These are phyloP conservation scores for Wolfiporia cocos DNA, from an alignment of 1,284 basidiomycete genomes.

Conservation along the genomic window DNA sequence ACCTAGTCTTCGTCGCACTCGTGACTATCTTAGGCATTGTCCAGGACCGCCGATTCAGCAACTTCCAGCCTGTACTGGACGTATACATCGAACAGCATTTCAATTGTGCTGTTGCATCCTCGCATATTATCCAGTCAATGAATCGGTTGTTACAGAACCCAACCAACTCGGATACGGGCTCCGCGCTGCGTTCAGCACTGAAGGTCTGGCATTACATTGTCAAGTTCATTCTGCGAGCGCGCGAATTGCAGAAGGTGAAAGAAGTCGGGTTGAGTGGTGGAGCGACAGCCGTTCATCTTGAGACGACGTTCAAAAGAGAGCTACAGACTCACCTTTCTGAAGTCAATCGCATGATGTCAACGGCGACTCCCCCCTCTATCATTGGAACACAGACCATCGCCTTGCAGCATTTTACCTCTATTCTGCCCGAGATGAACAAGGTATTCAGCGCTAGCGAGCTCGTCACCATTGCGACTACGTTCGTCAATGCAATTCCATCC, in stretches of 20 bases:
- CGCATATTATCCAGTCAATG: conserved; percentile 84
- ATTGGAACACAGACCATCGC: conserved; percentile 95
- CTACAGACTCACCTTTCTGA: conserved; percentile 70
- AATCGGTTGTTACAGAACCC: conserved; percentile 77
- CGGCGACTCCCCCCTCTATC: conserved; percentile 72
- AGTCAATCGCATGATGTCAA: conserved; percentile 88
- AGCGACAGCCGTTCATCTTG: conserved; percentile 81
- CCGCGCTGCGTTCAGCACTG: conserved; percentile 78
- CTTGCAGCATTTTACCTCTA: conserved; percentile 90
- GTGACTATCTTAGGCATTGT: conserved; percentile 89
- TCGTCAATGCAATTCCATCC: conserved; percentile 79
- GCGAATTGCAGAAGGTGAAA: conserved; percentile 82
- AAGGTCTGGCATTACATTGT: conserved; percentile 98
- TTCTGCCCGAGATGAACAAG: conserved; percentile 82
- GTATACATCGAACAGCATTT: conserved; percentile 93
- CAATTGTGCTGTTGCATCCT: conserved; percentile 69
- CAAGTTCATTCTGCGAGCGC: conserved; percentile 85
- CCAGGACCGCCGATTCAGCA: conserved; percentile 92
- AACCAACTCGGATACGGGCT: conserved; percentile 67
- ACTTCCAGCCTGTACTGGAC: conserved; percentile 91
- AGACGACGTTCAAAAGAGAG: conserved; percentile 81
- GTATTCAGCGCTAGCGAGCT: conserved; percentile 80
- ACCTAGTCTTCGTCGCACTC: conserved; percentile 85
- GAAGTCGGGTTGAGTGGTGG: conserved; percentile 74
- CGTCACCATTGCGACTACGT: conserved; percentile 79